Base-by-base conservation (phyloP, 805 yeast species). In the Myxozyma mucilagina region DNA sequence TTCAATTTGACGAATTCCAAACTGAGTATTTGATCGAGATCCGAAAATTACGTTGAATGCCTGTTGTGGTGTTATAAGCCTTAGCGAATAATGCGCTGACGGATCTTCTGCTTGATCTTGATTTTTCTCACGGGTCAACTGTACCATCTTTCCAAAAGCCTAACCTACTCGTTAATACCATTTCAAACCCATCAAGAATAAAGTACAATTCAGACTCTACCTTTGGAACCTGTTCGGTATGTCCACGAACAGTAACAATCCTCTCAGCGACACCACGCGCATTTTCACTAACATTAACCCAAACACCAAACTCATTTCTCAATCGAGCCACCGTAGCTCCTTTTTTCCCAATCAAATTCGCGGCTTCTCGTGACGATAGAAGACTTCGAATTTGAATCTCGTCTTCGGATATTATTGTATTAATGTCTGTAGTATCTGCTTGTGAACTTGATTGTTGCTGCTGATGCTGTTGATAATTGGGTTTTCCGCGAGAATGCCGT, bases 301-400 rank as follows among this genome's bases (percentile, higher is more conserved):
- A 14, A 13, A 58, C 66, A 5, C 63, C 60, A n/a, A 57, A 50
- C 10, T 8, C 10, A 39, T 48, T 41, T 24, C 66, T 44, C 20
- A 64, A 29, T 8, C 20, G 35, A 9, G 66, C 34, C 9, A 63
- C 58, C 6, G 38, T 54, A 32, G 56, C 60, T 11, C 66, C 66
- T 16, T 57, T 57, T 6, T 47, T 32, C 14, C 63, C 66, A 13
- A 63, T 61, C 49, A 64, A 20, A 34, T 60, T 51, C n/a, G 63
- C 62, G n/a, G 67, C 67, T 35, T 62, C 67, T 5, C 66, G 57
- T 1, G 29, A 18, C 8, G 67, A 57, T 11, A 64, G 57, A 11
- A 64, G 51, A 31, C 58, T 51, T 13, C 66, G 47, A 20, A 63
- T 47, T 18, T 53, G 52, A 7, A 63, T 48, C 64, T 53, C 31